These are phyloP conservation scores for Termitomyces sp. DNA, from an alignment of 768 basidiomycete genomes.

Conservation along the genomic window DNA sequence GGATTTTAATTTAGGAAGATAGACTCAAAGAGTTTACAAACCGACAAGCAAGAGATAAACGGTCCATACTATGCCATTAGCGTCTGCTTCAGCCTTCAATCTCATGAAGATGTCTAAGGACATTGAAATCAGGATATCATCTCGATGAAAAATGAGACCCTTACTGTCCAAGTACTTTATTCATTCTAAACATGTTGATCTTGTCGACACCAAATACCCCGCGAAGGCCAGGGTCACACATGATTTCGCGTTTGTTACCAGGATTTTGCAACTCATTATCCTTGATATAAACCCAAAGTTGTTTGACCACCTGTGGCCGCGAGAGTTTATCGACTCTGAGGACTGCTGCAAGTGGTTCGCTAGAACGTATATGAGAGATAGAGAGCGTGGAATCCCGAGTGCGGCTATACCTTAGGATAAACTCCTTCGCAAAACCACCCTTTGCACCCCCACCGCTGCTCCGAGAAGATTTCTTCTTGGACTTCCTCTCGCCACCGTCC, in stretches of 20 bases:
- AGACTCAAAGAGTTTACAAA: neutral
- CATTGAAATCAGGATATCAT: neutral
- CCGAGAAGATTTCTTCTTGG: conserved; percentile 39
- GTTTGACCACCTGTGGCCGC: conserved; percentile 87
- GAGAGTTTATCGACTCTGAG: conserved; percentile 66
- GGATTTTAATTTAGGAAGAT: conserved; percentile 10
- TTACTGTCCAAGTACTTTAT: conserved; percentile 80
- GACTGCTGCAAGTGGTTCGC: conserved; percentile 68
- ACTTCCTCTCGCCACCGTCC: conserved; percentile 35
- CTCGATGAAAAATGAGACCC: conserved; percentile 15
- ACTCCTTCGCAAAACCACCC: conserved; percentile 79
- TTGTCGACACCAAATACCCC: conserved; percentile 77
- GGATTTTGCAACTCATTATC: conserved; percentile 80
- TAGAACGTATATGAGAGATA: conserved; percentile 20
- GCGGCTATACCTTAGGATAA: conserved; percentile 51
- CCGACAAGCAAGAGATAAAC: neutral
- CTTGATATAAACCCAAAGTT: conserved; percentile 88
- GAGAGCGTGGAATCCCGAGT: neutral
- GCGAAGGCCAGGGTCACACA: conserved; percentile 70
- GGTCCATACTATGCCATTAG: neutral
- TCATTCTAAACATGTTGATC: conserved; percentile 94
- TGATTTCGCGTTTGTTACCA: conserved; percentile 72
- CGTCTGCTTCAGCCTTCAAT: neutral
- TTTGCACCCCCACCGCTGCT: conserved; percentile 46
- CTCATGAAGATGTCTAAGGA: conserved; percentile 31